Evolutionary conservation across 805 yeast species (phyloP).

Genomic region (Wickerhamomyces chambardii): DNA sequence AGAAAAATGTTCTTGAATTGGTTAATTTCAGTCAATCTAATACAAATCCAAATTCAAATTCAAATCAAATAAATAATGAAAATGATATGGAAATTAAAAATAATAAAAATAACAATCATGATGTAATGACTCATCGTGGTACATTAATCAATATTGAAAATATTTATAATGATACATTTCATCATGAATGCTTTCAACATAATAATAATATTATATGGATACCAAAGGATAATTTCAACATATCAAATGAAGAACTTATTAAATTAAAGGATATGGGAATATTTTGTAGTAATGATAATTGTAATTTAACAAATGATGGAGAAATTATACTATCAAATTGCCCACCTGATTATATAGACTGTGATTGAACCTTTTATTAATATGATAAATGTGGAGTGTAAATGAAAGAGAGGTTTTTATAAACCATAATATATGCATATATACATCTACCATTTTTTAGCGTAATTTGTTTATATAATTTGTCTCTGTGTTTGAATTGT

Average conservation of each 20-base stretch:
- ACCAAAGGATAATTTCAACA: constrained; percentile 12
- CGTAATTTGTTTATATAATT: too few species aligned
- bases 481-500: too few species aligned
- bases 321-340: constrained; percentile 9
- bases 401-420: too few species aligned
- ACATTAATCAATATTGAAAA: not conserved
- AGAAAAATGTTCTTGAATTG: not conserved
- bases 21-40: too few species aligned
- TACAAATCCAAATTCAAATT: too few species aligned
- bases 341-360: constrained; percentile 14
- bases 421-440: too few species aligned
- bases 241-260: constrained; percentile 6
- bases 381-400: too few species aligned
- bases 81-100: not conserved
- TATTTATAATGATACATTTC: constrained; percentile 14
- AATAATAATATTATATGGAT: constrained; percentile 13
- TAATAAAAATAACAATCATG: constrained; percentile 1
- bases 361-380: too few species aligned
- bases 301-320: constrained; percentile 13
- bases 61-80: too few species aligned
- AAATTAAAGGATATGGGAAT: constrained; percentile 15
- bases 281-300: constrained; percentile 9
- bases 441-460: too few species aligned
- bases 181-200: constrained; percentile 16
- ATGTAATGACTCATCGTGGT: not conserved